Evolutionary conservation across 176 grass and related monocot species (phyloP).

Genomic region (Guadua angustifolia): DNA sequence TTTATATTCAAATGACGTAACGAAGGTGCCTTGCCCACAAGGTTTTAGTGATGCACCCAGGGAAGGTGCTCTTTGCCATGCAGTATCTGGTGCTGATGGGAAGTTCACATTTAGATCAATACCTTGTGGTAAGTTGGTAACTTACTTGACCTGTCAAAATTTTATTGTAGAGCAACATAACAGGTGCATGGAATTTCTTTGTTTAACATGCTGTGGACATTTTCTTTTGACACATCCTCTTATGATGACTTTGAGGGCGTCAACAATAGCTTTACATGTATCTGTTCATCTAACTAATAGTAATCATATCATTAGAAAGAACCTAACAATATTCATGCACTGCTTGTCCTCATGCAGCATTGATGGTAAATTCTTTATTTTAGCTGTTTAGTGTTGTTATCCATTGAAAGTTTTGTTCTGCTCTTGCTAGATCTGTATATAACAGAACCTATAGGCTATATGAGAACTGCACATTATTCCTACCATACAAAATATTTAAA

Average conservation of each 20-base stretch:
- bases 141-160: conserved; percentile 32
- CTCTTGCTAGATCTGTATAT: conserved; percentile 12
- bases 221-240: conserved; percentile 18
- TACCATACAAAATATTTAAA: background rate
- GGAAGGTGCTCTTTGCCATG: conserved; percentile 85
- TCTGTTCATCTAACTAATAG: conserved; percentile 23
- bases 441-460: background rate
- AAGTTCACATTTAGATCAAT: conserved; percentile 86
- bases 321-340: conserved; percentile 10
- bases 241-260: conserved; percentile 18
- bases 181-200: conserved; percentile 8
- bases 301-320: background rate
- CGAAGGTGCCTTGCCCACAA: conserved; percentile 66
- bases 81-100: conserved; percentile 80
- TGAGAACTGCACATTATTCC: background rate
- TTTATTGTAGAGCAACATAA: conserved; percentile 16
- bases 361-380: conserved; percentile 17
- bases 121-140: conserved; percentile 87
- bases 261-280: background rate
- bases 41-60: conserved; percentile 62
- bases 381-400: conserved; percentile 18
- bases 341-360: conserved; percentile 10
- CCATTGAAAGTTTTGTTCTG: conserved; percentile 28
- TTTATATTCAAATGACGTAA: conserved; percentile 87
- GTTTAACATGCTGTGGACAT: background rate